Percentiles rank a stretch among this genome's conserved stretches.
These are phyloP conservation scores for Combretum micranthum DNA, from an alignment of 345 rosid genomes.

Conservation along the genomic window DNA sequence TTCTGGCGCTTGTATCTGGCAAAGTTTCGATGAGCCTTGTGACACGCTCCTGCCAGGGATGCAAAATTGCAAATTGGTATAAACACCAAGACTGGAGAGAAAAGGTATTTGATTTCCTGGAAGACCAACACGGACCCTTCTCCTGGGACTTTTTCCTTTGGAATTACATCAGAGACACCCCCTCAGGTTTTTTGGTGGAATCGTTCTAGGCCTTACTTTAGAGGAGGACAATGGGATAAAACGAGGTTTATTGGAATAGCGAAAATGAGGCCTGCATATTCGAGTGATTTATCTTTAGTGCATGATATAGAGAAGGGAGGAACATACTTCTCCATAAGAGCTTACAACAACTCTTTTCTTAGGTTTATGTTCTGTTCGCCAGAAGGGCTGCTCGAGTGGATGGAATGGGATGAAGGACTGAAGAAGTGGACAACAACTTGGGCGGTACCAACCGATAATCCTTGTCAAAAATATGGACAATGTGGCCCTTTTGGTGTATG, in stretches of 20 bases:
- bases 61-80: too few relatives aligned
- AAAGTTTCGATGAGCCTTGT: constrained; percentile 33
- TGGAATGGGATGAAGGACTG: constrained; percentile 11
- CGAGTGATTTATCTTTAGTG: constrained; percentile 4
- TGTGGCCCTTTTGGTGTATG: constrained; percentile 22
- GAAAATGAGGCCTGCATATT: neutral
- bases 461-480: constrained; percentile 5
- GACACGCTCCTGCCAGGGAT: constrained; percentile 34
- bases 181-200: constrained; percentile 23
- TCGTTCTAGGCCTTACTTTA: constrained; percentile 1
- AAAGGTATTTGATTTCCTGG: constrained; percentile 27
- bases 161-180: constrained; percentile 15
- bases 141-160: constrained; percentile 17
- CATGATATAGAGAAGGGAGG: constrained; percentile 10
- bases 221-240: constrained; percentile 15
- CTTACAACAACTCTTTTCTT: neutral
- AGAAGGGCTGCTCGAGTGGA: constrained; percentile 2
- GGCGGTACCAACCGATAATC: constrained; percentile 10
- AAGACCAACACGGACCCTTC: constrained; percentile 23
- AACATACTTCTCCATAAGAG: neutral
- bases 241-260: constrained; percentile 7
- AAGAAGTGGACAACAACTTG: constrained; percentile 8
- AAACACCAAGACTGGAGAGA: constrained; percentile 10
- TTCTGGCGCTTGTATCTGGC: constrained; percentile 19
- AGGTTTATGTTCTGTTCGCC: constrained; percentile 11